Evolutionary conservation across 2,329 filamentous ascomycete species (phyloP), one percentile per base, ranked within the genome.

Genomic region (Ophiostoma pallidulum): DNA sequence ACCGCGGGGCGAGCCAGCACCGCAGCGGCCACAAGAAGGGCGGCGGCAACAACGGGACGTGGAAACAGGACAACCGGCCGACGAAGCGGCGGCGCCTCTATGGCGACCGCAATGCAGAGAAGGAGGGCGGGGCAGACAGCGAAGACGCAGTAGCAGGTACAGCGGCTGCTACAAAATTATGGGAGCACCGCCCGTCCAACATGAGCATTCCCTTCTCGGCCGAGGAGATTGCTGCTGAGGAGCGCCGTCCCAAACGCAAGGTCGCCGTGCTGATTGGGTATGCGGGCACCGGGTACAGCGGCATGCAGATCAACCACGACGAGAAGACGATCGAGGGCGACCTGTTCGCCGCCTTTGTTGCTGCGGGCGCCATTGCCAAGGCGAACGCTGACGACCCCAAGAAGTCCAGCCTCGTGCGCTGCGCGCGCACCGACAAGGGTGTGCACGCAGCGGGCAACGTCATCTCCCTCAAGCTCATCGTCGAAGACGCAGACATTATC

Each of bases 291-390:
- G 92, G 92, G 14, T 98, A 98, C 72, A 90, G 88, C 68, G 92
- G 92, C 59, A 94, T 98, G 82, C 92, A 98, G 68, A 85, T 98
- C 62, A 82, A 83, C 63, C 73, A 74, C 58, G 69, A 80, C 54
- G 82, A 95, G 61, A 90, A 89, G 69, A 98, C 91, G 0, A 97
- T 98, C 54, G 92, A 98, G 68, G 86, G 91, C 37, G 92, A 98
- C 58, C 72, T 98, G 3, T 98, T 98, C 68, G 78, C 80, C 28
- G 92, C 92, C 3, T 91, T 98, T 57, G 84, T 98, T 53, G 80
- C 81, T 3, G 90, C 92, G 3, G 86, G 90, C 16, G 90, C 92
- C 33, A 95, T 98, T 52, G 94, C 90, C 41, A 97, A 97, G 66
- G 88, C 88, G 53, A 98, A 98, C 62, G 92, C 92, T 19, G 82